These are phyloP conservation scores for Lodderomyces parapsilosis DNA, from an alignment of 1,139 yeast species.

Conservation along the genomic window DNA sequence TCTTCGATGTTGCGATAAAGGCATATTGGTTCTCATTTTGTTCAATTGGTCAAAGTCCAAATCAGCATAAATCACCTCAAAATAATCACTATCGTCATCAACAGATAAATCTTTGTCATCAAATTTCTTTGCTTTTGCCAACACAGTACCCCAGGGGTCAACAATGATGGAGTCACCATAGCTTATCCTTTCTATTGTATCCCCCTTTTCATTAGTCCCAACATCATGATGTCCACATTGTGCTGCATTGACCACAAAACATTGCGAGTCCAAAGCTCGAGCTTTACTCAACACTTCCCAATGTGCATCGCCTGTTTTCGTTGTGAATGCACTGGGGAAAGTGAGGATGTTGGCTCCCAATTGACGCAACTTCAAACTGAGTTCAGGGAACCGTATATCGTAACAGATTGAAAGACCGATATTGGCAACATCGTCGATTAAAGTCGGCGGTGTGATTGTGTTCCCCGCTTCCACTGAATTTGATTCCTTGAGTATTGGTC, in stretches of 20 bases:
- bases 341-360: conserved; percentile 77
- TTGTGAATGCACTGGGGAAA: conserved; percentile 90
- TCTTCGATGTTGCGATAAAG: conserved; percentile 69
- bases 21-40: conserved; percentile 64
- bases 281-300: conserved; percentile 81
- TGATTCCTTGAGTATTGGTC: conserved; percentile 73
- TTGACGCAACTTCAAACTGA: conserved; percentile 61
- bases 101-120: conserved; percentile 23
- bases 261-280: conserved; percentile 85
- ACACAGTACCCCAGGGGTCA: conserved; percentile 87
- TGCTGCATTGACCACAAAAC: conserved; percentile 88
- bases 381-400: conserved; percentile 87
- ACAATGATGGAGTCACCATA: conserved; percentile 86
- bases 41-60: conserved; percentile 54
- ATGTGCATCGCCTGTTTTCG: conserved; percentile 87
- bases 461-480: conserved; percentile 80
- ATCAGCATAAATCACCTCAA: conserved; percentile 64
- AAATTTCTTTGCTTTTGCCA: conserved; percentile 53
- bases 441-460: conserved; percentile 52
- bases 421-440: conserved; percentile 52
- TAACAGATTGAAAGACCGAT: conserved; percentile 81
- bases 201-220: conserved; percentile 24
- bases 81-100: conserved; percentile 50
- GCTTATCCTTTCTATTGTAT: conserved; percentile 45
- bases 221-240: conserved; percentile 78